These are phyloP conservation scores for Magnaporthiopsis incrustans DNA, from an alignment of 2,329 filamentous ascomycete species.

Conservation along the genomic window DNA sequence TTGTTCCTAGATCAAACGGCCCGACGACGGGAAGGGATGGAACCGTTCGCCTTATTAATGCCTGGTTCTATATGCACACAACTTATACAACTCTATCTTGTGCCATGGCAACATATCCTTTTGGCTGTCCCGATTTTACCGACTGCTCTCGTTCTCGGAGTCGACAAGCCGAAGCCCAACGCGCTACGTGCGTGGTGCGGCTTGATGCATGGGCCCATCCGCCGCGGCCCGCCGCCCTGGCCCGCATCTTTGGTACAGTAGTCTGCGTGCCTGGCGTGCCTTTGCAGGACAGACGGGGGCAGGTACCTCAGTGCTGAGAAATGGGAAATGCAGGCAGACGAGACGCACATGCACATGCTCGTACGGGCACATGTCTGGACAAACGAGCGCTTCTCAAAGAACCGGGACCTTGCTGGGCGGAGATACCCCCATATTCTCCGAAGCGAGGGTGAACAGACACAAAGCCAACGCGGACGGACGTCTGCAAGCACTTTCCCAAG, in stretches of 20 bases:
- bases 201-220: neutral
- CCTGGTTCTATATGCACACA: too few species aligned
- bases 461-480: neutral
- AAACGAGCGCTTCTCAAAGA: neutral
- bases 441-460: neutral
- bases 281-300: neutral
- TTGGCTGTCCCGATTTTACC: too few species aligned
- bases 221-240: neutral
- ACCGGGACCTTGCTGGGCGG: neutral
- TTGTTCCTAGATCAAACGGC: neutral
- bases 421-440: neutral
- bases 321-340: neutral
- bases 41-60: neutral
- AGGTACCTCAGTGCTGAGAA: neutral
- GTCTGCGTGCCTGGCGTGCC: too few species aligned
- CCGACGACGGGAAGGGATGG: neutral
- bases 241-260: neutral
- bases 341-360: neutral
- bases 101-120: too few species aligned
- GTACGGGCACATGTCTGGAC: neutral
- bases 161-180: neutral
- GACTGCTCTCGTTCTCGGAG: neutral
- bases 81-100: too few species aligned
- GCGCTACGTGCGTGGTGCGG: neutral
- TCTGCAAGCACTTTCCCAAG: neutral